A percentile compares a stretch with the other conserved stretches of the same genome.
phyloP scores from a whole-genome alignment of 805 yeast species.

The Myxozyma neglecta region DNA sequence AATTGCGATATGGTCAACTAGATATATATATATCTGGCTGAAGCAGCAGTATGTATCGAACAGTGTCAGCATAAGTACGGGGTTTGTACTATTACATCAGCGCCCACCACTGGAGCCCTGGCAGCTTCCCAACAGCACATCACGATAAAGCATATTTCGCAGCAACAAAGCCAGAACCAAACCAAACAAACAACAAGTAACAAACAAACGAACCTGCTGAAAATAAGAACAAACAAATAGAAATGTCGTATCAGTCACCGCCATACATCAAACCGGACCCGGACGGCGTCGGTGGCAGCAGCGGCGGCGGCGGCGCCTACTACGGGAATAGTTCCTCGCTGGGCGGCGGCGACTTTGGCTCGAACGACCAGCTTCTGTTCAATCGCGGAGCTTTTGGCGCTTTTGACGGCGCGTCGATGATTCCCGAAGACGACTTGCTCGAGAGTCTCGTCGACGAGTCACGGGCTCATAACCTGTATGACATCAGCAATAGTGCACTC shows the following conservation, averaged over 20 bases:
- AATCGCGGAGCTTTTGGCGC: conserved; percentile 25
- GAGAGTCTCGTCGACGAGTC: conserved; percentile 3
- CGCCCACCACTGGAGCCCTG: no score
- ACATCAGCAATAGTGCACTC: no score
- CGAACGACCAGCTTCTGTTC: conserved; percentile 14
- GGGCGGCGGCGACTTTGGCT: neutral
- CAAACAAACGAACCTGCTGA: neutral
- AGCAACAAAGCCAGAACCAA: no score
- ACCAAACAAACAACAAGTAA: neutral
- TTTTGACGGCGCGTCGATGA: conserved; percentile 30
- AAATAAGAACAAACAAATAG: neutral
- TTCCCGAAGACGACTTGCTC: conserved; percentile 29
- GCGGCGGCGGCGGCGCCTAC: no score
- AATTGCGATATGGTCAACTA: neutral
- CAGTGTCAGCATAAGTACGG: neutral
- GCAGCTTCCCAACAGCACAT: no score
- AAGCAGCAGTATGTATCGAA: neutral
- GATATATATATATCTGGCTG: neutral
- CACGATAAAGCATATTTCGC: no score
- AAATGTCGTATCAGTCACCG: conserved; percentile 28
- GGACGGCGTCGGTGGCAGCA: conserved; percentile 13
- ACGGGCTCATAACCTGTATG: neutral
- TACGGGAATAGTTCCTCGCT: no score
- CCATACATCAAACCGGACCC: conserved; percentile 32
- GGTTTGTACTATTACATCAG: no score